Evolutionary conservation across 345 rosid genomes (phyloP).

Genomic region (Pistacia atlantica): DNA sequence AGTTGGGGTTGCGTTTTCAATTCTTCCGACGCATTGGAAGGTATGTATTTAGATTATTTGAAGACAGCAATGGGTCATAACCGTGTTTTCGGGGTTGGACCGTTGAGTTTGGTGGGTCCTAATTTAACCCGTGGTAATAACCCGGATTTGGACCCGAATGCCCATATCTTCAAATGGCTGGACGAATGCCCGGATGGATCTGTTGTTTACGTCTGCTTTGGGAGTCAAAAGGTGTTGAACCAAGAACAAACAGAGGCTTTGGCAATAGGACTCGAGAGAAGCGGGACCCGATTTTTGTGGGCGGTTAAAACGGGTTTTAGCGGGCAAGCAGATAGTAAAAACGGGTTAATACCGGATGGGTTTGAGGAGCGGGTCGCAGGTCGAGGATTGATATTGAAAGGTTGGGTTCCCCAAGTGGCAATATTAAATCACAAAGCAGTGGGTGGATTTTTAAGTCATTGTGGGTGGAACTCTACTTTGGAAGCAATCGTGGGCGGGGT

Average conservation of each 20-base stretch:
- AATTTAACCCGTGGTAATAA: constrained; percentile 12
- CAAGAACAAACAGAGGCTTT: constrained; percentile 51
- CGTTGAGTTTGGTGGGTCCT: constrained; percentile 45
- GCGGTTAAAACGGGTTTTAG: constrained; percentile 44
- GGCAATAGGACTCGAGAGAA: constrained; percentile 51
- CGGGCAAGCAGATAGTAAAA: constrained; percentile 19
- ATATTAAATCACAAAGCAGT: constrained; percentile 57
- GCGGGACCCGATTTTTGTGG: constrained; percentile 60
- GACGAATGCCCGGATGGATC: constrained; percentile 52
- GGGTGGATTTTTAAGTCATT: constrained; percentile 69
- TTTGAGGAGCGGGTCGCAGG: constrained; percentile 45
- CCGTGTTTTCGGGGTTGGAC: constrained; percentile 61
- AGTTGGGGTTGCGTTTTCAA: constrained; percentile 58
- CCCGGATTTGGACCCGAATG: not conserved
- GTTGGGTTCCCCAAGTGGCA: constrained; percentile 64
- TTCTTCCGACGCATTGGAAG: constrained; percentile 47
- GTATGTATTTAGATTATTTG: constrained; percentile 35
- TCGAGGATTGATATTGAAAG: constrained; percentile 45
- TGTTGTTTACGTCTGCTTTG: constrained; percentile 65
- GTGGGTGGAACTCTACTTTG: constrained; percentile 76
- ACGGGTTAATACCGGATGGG: constrained; percentile 40
- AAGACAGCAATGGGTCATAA: constrained; percentile 40
- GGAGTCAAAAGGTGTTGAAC: constrained; percentile 56
- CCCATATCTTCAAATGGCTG: constrained; percentile 43
- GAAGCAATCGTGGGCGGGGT: constrained; percentile 62